Evolutionary conservation across 345 rosid species (phyloP).

Genomic region (Populus tremula): DNA sequence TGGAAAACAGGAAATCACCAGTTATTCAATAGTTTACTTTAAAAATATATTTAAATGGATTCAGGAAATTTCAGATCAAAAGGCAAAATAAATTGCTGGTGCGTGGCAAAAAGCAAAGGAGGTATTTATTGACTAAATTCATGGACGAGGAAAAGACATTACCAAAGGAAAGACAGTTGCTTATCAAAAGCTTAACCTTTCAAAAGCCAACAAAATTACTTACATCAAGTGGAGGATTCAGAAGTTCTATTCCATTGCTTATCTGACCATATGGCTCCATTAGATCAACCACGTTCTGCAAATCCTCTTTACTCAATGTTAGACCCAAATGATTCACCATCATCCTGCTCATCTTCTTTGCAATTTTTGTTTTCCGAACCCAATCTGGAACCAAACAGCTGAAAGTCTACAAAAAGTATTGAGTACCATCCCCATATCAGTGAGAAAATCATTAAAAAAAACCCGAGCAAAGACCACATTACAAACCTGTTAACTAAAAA

Average conservation of each 20-base stretch:
- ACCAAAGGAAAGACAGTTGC: too few species aligned
- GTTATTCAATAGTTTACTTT: not conserved
- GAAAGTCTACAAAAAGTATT: slow-evolving; percentile 51
- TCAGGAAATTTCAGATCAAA: not conserved
- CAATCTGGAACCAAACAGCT: slow-evolving; percentile 59
- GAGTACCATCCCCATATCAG: not conserved
- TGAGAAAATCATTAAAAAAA: not conserved
- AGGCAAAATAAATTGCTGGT: not conserved
- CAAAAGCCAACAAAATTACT: slow-evolving; percentile 18
- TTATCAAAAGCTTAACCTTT: not conserved
- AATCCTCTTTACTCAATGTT: slow-evolving; percentile 68
- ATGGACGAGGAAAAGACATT: too few species aligned
- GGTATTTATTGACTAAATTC: not conserved
- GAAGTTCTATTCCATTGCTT: slow-evolving; percentile 81
- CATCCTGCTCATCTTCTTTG: slow-evolving; percentile 56
- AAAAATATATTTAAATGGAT: too few species aligned
- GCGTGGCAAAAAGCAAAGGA: not conserved
- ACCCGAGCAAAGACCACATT: not conserved
- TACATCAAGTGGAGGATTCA: slow-evolving; percentile 78
- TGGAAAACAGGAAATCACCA: not conserved
- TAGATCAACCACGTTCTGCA: slow-evolving; percentile 84
- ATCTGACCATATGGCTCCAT: slow-evolving; percentile 98
- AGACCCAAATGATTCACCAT: slow-evolving; percentile 93
- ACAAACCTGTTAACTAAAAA: not conserved
- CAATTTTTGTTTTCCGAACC: slow-evolving; percentile 59